Evolutionary conservation across 345 rosid species (phyloP), one percentile per base, ranked within the genome.

Genomic region (Moricandia arvensis): DNA sequence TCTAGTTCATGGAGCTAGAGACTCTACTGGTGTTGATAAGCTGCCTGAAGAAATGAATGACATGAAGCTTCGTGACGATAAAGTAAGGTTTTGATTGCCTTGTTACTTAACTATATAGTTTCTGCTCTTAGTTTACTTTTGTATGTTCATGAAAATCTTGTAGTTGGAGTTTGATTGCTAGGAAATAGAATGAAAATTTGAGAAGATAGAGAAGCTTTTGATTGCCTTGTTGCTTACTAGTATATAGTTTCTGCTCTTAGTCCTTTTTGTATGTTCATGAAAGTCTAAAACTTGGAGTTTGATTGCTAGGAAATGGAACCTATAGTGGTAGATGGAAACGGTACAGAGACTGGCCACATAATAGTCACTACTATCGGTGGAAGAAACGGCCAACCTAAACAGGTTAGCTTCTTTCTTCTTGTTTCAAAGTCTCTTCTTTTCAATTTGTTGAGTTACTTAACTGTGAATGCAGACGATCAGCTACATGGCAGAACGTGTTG

Each of bases 401-500:
- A 90, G 97, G 98, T 94, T 82, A 38, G 0, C 45, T 21, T 21
- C 12, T 2, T 41, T 1, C 6, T 43, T 53, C 33, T 65, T 16
- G 11, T 34, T 74, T 35, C 49, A 41, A 41, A 12, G 5, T 12
- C 49, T 41, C 49, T 41, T 41, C 15, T 4, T 41, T 12, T 11
- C 15, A 5, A 41, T 41, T 60, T 70, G 6, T 5, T 15, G 21
- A 38, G 24, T 38, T n/a, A 6, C 13, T 75, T 66, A 38, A 51
- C 64, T 68, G 30, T 76, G 27, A 76, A 70, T 82, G 9, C 82
- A 95, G 99, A 92, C 98, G 3, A 90, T 95, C 55, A 95, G 97
- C 81, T 95, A 92, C 85, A 92, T 95, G 98, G 99, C 99, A 6
- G 99, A 95, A 74, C 99, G 98, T 47, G 91, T 87, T 81, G 97